Base-by-base conservation (phyloP, 495 filamentous ascomycete species). In the Aspergillus affinis region DNA sequence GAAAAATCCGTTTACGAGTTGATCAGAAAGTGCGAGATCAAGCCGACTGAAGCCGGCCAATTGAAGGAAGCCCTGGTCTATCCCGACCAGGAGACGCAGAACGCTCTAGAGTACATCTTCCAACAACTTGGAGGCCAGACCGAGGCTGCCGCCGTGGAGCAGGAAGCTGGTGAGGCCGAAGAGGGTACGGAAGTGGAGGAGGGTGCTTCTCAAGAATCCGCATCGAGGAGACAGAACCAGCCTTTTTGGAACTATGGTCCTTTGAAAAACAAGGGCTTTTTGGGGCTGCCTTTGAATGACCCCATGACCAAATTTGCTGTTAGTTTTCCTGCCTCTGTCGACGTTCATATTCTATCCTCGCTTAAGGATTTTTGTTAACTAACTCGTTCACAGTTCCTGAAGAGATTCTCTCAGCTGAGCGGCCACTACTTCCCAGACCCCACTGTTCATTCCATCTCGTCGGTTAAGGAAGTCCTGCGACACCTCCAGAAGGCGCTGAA, bases 401-500 rank as follows among this genome's bases (percentile, higher is more conserved):
- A 93, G 76, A 86, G 91, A 46, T 75, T 90, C 51, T 82, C 88
- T 68, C 87, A 91, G 69, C 77, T 97, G 54, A 92, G 86, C 29
- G 91, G 90, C 54, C 82, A 85, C 48, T 82, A 82, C 27, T 76
- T 96, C 63, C 79, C 86, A 32, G 94, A 97, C 73, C 76, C 82
- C 54, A 77, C 77, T 51, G 82, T 92, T 56, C 66, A 75, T 29
- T 66, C 69, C 55, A 72, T 85, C 51, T 69, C 68, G 44, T 89
- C 83, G 32, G 73, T 88, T 18, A 73, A 74, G 49, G 69, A 80
- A n/a, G 71, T 91, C 48, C 70, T 89, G n/a, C 66, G 74, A 15
- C 66, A 78, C 46, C 64, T 90, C 7, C 63, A 66, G 27, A 54
- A 47, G 17, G 63, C 77, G 53, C 75, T 78, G 12, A 80, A 81